A percentile compares a stretch with the other conserved stretches of the same genome.
These are phyloP conservation scores for Talaromyces sp. DNA, from an alignment of 2,329 filamentous ascomycete species.

Conservation along the genomic window DNA sequence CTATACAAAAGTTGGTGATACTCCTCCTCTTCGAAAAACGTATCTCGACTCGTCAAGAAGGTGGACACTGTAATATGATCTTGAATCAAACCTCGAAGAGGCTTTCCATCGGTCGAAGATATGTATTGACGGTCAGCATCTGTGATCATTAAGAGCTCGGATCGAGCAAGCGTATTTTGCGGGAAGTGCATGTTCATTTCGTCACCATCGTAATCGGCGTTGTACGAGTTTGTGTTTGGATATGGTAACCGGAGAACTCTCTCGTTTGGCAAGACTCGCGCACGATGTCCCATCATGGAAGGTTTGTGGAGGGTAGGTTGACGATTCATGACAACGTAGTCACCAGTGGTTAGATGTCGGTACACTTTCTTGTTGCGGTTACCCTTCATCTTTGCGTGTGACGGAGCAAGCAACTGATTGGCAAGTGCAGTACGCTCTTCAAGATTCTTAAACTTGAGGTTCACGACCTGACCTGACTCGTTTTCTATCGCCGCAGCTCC, in stretches of 20 bases:
- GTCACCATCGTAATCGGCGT: conserved; percentile 98
- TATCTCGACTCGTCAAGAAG: conserved; percentile 84
- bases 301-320: conserved; percentile 98
- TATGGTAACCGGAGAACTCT: conserved; percentile 99
- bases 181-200: conserved; percentile 99
- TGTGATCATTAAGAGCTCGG: conserved; percentile 88
- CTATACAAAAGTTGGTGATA: conserved; percentile 95
- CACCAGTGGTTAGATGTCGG: conserved; percentile 91
- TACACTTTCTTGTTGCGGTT: conserved; percentile 93
- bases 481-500: conserved; percentile 94
- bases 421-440: conserved; percentile 88
- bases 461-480: conserved; percentile 88
- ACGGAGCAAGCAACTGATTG: conserved; percentile 87
- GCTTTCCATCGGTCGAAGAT: conserved; percentile 88
- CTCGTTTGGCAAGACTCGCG: conserved; percentile 86
- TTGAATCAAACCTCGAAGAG: conserved; percentile 92
- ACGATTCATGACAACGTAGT: conserved; percentile 97
- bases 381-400: conserved; percentile 69
- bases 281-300: conserved; percentile 97
- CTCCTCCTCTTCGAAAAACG: conserved; percentile 80
- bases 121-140: conserved; percentile 98
- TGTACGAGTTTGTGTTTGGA: conserved; percentile 99
- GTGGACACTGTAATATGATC: conserved; percentile 97
- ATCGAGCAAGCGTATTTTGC: conserved; percentile 90
- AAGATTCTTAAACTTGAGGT: conserved; percentile 77